These are phyloP conservation scores for Selaginella moellendorffii DNA, from an alignment of 75 land plant genomes.

Conservation along the genomic window DNA sequence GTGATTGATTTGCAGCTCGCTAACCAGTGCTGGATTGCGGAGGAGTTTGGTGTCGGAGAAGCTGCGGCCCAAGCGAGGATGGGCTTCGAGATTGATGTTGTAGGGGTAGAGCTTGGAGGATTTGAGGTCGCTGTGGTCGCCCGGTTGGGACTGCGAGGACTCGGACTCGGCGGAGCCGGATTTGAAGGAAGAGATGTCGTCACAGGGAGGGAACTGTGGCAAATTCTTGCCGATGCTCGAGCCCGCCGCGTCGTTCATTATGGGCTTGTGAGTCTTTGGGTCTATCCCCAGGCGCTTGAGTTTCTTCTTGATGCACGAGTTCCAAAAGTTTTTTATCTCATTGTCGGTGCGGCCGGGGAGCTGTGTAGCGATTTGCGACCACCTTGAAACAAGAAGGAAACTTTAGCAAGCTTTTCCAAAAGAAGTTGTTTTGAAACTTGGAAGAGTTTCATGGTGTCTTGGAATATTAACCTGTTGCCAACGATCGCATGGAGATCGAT, in stretches of 20 bases:
- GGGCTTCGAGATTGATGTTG: no score
- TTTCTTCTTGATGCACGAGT: slow-evolving; percentile 35
- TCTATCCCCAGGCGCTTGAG: slow-evolving; percentile 32
- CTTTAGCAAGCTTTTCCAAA: not conserved
- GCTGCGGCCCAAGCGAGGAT: no score
- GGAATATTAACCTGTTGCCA: slow-evolving; percentile 20
- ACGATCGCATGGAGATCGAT: slow-evolving; percentile 27
- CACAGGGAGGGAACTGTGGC: no score
- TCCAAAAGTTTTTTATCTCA: slow-evolving; percentile 39
- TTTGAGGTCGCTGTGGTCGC: no score
- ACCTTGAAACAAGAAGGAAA: slow-evolving; percentile 9
- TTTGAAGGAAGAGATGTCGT: no score
- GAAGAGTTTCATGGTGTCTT: not conserved
- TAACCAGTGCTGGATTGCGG: no score
- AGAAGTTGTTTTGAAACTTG: no score
- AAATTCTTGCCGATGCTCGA: not conserved
- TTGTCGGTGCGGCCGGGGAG: slow-evolving; percentile 36
- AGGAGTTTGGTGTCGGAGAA: no score
- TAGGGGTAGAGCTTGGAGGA: no score
- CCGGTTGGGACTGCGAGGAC: no score
- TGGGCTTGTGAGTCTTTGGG: slow-evolving; percentile 30
- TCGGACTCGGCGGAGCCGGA: no score
- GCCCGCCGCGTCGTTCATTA: not conserved
- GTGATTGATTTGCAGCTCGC: no score
- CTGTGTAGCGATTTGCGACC: slow-evolving; percentile 32